These are phyloP conservation scores for Cystobasidiaceae sp. DNA, from an alignment of 1,284 basidiomycete genomes.

Conservation along the genomic window DNA sequence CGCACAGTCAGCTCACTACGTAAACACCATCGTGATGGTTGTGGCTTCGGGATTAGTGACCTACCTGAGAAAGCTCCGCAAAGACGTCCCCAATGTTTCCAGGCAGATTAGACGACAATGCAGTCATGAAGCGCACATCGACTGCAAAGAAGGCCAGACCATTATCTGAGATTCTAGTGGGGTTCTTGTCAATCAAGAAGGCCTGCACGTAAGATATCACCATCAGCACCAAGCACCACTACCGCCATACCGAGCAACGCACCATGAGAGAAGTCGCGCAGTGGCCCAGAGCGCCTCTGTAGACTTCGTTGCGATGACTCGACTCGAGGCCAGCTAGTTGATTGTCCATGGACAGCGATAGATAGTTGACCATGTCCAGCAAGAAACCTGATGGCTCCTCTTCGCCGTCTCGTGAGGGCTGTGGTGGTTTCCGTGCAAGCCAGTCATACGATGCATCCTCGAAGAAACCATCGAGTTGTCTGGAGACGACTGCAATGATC, in stretches of 20 bases:
- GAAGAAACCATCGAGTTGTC: slow-evolving; percentile 95
- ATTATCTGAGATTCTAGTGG: slow-evolving; percentile 79
- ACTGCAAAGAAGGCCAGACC: slow-evolving; percentile 49
- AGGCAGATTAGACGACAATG: slow-evolving; percentile 32
- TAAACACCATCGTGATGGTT: not conserved
- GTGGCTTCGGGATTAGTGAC: slow-evolving; percentile 41
- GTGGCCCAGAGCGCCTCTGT: slow-evolving; percentile 74
- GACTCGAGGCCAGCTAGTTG: slow-evolving; percentile 70
- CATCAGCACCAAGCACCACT: not conserved
- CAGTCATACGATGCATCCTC: slow-evolving; percentile 92
- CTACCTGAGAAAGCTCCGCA: slow-evolving; percentile 69
- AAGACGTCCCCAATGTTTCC: slow-evolving; percentile 63
- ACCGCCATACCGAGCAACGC: slow-evolving; percentile 22
- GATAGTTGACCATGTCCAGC: slow-evolving; percentile 91
- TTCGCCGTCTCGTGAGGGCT: slow-evolving; percentile 46
- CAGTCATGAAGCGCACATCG: slow-evolving; percentile 39
- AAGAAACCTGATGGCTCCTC: slow-evolving; percentile 83
- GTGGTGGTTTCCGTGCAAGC: slow-evolving; percentile 49
- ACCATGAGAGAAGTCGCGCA: slow-evolving; percentile 85
- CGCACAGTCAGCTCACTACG: slow-evolving; percentile 18
- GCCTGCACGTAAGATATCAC: slow-evolving; percentile 53
- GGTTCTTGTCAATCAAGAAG: slow-evolving; percentile 68
- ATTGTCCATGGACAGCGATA: slow-evolving; percentile 91
- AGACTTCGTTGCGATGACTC: slow-evolving; percentile 78
- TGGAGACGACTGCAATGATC: slow-evolving; percentile 75